Evolutionary conservation across 345 rosid genomes (phyloP).

Genomic region (Linum usitatissimum): DNA sequence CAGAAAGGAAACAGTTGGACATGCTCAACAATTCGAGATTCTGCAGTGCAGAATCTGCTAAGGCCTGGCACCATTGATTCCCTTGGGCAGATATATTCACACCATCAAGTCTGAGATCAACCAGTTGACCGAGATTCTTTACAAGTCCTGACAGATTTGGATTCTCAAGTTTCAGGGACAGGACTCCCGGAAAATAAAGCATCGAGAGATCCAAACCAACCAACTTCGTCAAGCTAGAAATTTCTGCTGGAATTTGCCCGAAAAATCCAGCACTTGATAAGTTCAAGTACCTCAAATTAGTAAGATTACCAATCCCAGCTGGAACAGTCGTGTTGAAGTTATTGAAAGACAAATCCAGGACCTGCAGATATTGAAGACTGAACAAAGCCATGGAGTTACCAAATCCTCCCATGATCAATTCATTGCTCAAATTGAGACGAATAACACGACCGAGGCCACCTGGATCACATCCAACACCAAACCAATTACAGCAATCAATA

Average conservation of each 20-base stretch:
- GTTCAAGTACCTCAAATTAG: constrained; percentile 15
- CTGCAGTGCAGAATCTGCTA: constrained; percentile 1
- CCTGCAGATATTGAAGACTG: constrained; percentile 24
- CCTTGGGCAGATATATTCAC: background rate
- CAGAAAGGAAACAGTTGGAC: constrained; percentile 5
- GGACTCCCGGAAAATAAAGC: background rate
- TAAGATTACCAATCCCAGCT: constrained; percentile 19
- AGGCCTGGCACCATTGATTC: constrained; percentile 8
- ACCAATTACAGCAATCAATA: constrained; percentile 30
- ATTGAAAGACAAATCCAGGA: constrained; percentile 34
- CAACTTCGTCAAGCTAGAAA: background rate
- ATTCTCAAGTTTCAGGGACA: background rate
- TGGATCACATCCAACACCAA: constrained; percentile 33
- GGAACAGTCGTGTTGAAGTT: constrained; percentile 19
- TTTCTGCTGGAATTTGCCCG: background rate
- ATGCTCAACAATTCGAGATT: constrained; percentile 6
- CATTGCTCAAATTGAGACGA: constrained; percentile 31
- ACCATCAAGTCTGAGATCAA: background rate
- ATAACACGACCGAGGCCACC: constrained; percentile 22
- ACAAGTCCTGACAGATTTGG: background rate
- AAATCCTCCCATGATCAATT: constrained; percentile 23
- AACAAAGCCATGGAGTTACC: constrained; percentile 28
- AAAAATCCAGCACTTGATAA: background rate
- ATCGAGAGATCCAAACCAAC: constrained; percentile 1
- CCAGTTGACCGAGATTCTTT: background rate